Conservation (phyloP, 1,284 basidiomycete genomes). For the Sutorius eximius region DNA sequence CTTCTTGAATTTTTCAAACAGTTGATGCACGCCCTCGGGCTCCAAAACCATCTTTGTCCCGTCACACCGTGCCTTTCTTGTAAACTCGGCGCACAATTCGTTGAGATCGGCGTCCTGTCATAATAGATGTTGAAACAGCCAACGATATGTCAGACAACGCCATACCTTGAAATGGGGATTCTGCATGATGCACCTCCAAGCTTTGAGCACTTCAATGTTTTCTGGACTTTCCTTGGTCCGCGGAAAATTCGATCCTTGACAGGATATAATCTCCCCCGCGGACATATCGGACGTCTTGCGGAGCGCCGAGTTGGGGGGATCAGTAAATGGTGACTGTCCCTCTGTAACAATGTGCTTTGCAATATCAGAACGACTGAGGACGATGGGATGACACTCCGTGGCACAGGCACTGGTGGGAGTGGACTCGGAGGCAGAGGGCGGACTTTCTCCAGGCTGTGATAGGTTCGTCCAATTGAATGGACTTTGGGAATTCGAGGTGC, state of each 20-base stretch:
- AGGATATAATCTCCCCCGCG: conserved; percentile 52
- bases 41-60: conserved; percentile 78
- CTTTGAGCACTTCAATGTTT: conserved; percentile 73
- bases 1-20: conserved; percentile 55
- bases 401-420: conserved; percentile 6
- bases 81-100: conserved; percentile 72
- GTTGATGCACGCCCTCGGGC: conserved; percentile 62
- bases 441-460: conserved; percentile 30
- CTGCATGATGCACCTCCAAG: conserved; percentile 71
- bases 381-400: conserved; percentile 45
- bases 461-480: conserved; percentile 38
- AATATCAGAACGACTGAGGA: conserved; percentile 51
- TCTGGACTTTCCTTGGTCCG: conserved; percentile 65
- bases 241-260: conserved; percentile 63
- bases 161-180: conserved; percentile 69
- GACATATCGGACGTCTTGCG: conserved; percentile 28
- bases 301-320: conserved; percentile 41
- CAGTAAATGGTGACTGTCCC: conserved; percentile 48
- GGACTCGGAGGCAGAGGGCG: conserved; percentile 30
- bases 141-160: background rate
- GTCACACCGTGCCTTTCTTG: conserved; percentile 76
- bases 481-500: conserved; percentile 39
- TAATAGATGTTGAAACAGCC: background rate
- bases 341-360: conserved; percentile 45
- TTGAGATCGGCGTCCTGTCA: conserved; percentile 72